Base-by-base conservation (phyloP, 23 red algal species). In the Gracilaria gracilis region DNA sequence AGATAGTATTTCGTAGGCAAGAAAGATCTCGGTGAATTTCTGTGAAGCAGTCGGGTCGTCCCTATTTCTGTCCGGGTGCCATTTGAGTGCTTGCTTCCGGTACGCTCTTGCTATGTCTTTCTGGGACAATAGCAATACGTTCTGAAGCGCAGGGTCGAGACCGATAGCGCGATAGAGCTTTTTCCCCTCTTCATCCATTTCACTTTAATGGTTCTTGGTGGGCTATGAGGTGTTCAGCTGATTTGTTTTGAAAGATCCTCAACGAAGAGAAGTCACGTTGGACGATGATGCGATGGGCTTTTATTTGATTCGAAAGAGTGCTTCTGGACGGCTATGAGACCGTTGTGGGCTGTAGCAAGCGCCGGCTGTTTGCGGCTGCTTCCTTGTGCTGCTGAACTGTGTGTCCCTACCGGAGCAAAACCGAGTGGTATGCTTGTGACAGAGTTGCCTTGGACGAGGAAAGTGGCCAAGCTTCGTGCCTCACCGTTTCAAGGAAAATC, bases 51-150 rank as follows among this genome's bases (percentile, higher is more conserved):
- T 46, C 39, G 95, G 83, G 79, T 95, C 80, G 57, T 90, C 81
- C 11, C 89, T 93, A 77, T 98, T 98, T 87, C 93, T 96, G 69
- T 98, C 97, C 8, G 97, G 97, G 62, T 98, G 97, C 69, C 84
- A 95, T 61, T 93, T 88, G 34, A 98, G 75, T 0, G 93, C 94
- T 29, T 93, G 67, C 31, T 95, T 93, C n/a, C 97, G 82, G 55
- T 98, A 98, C 19, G 42, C 61, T 57, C 89, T 53, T 14, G 89
- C 47, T 28, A 92, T 82, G 27, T 92, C 77, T 54, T 65, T 61
- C 32, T 84, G 61, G 14, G 89, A 61, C 13, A 92, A 64, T 21
- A 61, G 6, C 47, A 84, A 46, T 5, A 92, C 89, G 40, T 92
- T 78, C 15, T 61, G 32, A 5, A 14, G 37, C 23, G 8, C 36